phyloP scores from a whole-genome alignment of 768 basidiomycete species.

The Boletus sp. region DNA sequence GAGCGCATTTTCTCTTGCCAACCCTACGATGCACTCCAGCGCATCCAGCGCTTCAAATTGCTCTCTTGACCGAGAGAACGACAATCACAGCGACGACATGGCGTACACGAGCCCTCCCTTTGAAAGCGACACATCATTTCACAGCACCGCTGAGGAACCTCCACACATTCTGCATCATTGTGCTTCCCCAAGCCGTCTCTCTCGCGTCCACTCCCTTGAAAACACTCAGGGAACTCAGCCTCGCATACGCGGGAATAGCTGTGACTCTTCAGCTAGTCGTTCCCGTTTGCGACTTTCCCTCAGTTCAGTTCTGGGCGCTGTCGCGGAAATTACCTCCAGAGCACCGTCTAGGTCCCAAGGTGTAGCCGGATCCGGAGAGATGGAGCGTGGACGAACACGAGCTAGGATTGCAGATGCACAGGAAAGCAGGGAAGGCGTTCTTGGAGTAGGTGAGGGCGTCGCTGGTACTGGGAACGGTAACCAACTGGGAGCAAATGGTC shows the following conservation, averaged over 20 bases:
- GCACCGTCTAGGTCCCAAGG: slow-evolving; percentile 21
- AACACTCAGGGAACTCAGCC: background rate
- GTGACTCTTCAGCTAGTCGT: slow-evolving; percentile 4
- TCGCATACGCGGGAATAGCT: background rate
- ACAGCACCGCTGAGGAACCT: slow-evolving; percentile 32
- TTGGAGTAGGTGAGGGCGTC: background rate
- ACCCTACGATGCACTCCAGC: background rate
- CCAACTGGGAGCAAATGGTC: background rate
- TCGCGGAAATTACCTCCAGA: slow-evolving; percentile 20
- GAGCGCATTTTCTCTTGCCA: background rate
- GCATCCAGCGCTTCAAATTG: slow-evolving; percentile 5
- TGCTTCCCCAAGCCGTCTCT: background rate
- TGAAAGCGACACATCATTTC: slow-evolving; percentile 22
- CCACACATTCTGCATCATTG: background rate
- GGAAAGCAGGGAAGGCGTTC: background rate
- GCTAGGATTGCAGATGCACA: slow-evolving; percentile 8
- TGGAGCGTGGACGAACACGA: slow-evolving; percentile 24
- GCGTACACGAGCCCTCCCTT: background rate
- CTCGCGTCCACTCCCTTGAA: slow-evolving; percentile 4
- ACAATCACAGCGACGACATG: background rate
- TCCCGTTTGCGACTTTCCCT: slow-evolving; percentile 22
- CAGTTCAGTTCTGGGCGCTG: slow-evolving; percentile 14
- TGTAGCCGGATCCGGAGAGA: slow-evolving; percentile 37
- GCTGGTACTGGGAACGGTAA: background rate
- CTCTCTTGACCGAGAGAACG: slow-evolving; percentile 2